phyloP scores from a whole-genome alignment of 768 basidiomycete genomes.

The Lactarius psammicola region DNA sequence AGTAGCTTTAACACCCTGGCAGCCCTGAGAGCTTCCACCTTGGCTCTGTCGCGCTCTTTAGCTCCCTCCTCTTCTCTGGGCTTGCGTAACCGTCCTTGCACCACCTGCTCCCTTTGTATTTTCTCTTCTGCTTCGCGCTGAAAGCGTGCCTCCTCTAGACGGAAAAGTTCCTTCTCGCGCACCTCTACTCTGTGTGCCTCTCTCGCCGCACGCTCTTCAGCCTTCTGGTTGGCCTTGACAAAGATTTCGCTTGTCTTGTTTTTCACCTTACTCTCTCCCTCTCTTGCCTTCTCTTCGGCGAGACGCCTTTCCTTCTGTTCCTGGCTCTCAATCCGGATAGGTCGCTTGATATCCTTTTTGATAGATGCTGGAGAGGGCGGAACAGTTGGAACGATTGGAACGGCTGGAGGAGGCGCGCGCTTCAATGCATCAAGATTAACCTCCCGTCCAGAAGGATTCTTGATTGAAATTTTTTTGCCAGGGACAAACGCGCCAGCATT shows the following conservation, averaged over 20 bases:
- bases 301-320: constrained; percentile 51
- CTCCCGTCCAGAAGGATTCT: constrained; percentile 50
- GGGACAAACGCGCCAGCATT: constrained; percentile 70
- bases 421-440: constrained; percentile 56
- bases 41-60: constrained; percentile 33
- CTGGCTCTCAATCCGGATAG: constrained; percentile 64
- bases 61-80: too few relatives aligned
- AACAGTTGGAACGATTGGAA: constrained; percentile 42
- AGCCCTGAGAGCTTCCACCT: constrained; percentile 38
- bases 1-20: constrained; percentile 43
- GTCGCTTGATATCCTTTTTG: constrained; percentile 30
- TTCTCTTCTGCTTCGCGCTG: constrained; percentile 39
- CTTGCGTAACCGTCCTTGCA: too few relatives aligned
- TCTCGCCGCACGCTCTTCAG: constrained; percentile 38
- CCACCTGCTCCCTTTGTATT: too few relatives aligned
- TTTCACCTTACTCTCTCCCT: constrained; percentile 44
- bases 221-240: constrained; percentile 35
- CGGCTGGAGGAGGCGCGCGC: constrained; percentile 44
- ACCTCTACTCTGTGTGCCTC: constrained; percentile 33
- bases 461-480: constrained; percentile 37
- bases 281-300: constrained; percentile 48
- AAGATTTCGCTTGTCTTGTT: constrained; percentile 38
- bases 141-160: constrained; percentile 21
- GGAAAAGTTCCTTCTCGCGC: constrained; percentile 23
- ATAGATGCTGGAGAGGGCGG: constrained; percentile 17